phyloP scores from a whole-genome alignment of 1,284 basidiomycete species.

The Leccinum subrobustum region DNA sequence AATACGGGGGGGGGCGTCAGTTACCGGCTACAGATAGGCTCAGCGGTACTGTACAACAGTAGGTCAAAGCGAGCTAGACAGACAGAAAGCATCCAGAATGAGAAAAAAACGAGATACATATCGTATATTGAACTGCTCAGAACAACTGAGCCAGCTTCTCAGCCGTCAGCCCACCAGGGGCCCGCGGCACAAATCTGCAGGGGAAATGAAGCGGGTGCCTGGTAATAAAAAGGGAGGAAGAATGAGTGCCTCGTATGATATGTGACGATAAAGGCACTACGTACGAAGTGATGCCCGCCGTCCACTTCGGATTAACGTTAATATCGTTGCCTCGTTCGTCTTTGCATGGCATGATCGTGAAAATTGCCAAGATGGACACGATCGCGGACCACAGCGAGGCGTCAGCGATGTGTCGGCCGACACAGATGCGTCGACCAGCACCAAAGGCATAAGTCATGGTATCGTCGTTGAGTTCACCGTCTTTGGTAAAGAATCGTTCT shows the following conservation, averaged over 20 bases:
- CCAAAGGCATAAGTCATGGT: slow-evolving; percentile 23
- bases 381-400: slow-evolving; percentile 35
- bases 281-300: slow-evolving; percentile 30
- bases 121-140: slow-evolving; percentile 7
- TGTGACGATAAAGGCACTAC: not conserved
- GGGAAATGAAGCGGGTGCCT: slow-evolving; percentile 30
- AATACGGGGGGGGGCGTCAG: not conserved
- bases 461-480: slow-evolving; percentile 24
- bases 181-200: slow-evolving; percentile 26
- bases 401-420: slow-evolving; percentile 33
- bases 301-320: slow-evolving; percentile 25
- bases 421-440: slow-evolving; percentile 32
- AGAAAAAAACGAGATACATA: not conserved
- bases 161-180: slow-evolving; percentile 13
- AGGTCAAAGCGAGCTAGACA: not conserved
- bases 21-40: not conserved
- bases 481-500: slow-evolving; percentile 26
- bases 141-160: slow-evolving; percentile 23
- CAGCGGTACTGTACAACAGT: not conserved
- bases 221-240: not conserved
- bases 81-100: not conserved
- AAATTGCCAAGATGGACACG: slow-evolving; percentile 31
- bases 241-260: not conserved
- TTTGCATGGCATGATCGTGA: slow-evolving; percentile 27
- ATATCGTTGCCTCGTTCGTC: slow-evolving; percentile 30